Evolutionary conservation across 2,329 filamentous ascomycete genomes (phyloP).

Genomic region (Fusarium coicis): DNA sequence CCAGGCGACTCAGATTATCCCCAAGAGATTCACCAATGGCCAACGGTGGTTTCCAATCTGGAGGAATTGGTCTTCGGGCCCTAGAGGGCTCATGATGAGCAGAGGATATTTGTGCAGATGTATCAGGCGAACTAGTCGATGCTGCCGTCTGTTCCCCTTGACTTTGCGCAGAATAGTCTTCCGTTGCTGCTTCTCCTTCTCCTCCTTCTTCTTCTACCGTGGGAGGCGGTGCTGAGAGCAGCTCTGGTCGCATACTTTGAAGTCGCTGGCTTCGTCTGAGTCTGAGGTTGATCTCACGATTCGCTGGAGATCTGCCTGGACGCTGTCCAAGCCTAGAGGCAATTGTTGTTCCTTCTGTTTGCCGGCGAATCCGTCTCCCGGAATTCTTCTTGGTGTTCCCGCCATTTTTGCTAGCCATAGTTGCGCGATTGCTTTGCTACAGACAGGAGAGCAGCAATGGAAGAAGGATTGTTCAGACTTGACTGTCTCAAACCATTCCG

Average conservation of each 20-base stretch:
- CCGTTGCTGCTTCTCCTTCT: not conserved
- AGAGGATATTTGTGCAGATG: not conserved
- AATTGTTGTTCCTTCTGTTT: not conserved
- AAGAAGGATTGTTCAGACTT: not conserved
- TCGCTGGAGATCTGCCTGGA: conserved; percentile 32
- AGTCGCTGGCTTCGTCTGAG: conserved; percentile 9
- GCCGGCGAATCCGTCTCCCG: not conserved
- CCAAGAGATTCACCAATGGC: conserved; percentile 38
- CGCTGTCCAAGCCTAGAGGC: conserved; percentile 14
- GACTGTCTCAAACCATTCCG: not conserved
- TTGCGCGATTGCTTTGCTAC: not conserved
- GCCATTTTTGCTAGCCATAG: conserved; percentile 11
- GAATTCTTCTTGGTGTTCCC: not conserved
- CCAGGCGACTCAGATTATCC: conserved; percentile 36
- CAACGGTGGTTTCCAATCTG: conserved; percentile 39
- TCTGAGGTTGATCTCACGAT: conserved; percentile 34
- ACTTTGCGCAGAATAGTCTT: not conserved
- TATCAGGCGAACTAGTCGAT: not conserved
- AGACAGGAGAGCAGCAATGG: not conserved
- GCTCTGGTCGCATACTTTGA: not conserved
- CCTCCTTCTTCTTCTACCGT: not conserved
- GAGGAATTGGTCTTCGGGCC: conserved; percentile 13
- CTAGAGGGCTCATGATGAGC: not conserved
- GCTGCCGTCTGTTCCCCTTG: not conserved
- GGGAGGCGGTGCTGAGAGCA: not conserved